Evolutionary conservation across 495 filamentous ascomycete species (phyloP), one percentile per base, ranked within the genome.

Genomic region (Beverwykella pulmonaria): DNA sequence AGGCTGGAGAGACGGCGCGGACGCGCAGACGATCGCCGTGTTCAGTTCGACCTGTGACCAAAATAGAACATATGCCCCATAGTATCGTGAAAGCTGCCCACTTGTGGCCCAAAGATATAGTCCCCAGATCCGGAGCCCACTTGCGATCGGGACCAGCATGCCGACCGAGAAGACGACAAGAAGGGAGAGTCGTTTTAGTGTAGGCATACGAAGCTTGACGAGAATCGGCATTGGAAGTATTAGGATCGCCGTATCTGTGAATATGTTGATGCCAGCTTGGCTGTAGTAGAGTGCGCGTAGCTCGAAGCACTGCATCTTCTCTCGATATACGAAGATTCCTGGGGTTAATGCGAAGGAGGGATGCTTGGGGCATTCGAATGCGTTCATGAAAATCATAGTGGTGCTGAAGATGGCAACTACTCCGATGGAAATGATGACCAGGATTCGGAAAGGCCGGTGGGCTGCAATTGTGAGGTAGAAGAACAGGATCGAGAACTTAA

Each of bases 31-130:
- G 10, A 83, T 76, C 20, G 78, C 80, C 0, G 75, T 73, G 70
- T 80, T 79, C 65, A 74, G 75, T 72, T 84, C 82, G 47, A 81
- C 70, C 2, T 77, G 71, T 47, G 75, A 76, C 81, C 81, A 84
- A 68, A 79, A 77, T 20, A 79, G 70, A 14, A 79, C 75, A 26
- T 74, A 73, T 1, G 72, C 75, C 53, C 75, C 75, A 36, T 80
- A 75, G 72, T 75, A 68, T 12, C 49, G 65, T 6, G 32, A 5
- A 12, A 55, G 19, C 0, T 22, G 36, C 2, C 32, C 25, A 14
- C 34, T 22, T 17, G 55, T 44, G 14, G 44, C 41, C 61, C 56
- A 75, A 7, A 67, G 62, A 49, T 71, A 71, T 2, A 79, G 57
- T 3, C 74, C 74, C 44, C 74, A 76, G 17, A 78, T 73, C 10